Percentiles rank a stretch among this genome's conserved stretches.
These are phyloP conservation scores for Claviceps sp. DNA, from an alignment of 2,329 filamentous ascomycete genomes.

Conservation along the genomic window DNA sequence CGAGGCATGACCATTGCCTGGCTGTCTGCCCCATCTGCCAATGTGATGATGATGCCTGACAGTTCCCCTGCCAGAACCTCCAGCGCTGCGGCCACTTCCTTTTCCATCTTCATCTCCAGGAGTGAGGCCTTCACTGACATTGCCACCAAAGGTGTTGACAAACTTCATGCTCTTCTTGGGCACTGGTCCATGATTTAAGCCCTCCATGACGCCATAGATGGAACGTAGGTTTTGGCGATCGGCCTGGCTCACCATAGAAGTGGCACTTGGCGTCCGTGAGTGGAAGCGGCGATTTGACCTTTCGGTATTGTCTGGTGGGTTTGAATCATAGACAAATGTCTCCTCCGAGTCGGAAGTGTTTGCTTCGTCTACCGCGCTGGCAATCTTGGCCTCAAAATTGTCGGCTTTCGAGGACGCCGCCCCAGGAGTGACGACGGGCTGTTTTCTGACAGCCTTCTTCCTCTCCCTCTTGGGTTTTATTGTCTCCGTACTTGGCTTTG, in stretches of 20 bases:
- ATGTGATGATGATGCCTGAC: constrained; percentile 61
- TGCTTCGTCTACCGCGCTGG: constrained; percentile 87
- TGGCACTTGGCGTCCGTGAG: constrained; percentile 86
- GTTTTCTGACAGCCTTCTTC: constrained; percentile 65
- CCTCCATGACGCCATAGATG: constrained; percentile 56
- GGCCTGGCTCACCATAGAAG: constrained; percentile 62
- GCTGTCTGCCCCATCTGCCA: constrained; percentile 61
- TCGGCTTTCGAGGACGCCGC: constrained; percentile 87
- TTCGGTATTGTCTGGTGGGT: constrained; percentile 58
- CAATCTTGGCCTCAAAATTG: constrained; percentile 94
- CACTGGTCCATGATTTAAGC: constrained; percentile 26
- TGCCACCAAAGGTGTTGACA: constrained; percentile 61
- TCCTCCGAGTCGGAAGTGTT: constrained; percentile 96
- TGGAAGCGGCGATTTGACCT: constrained; percentile 61
- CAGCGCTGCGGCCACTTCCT: constrained; percentile 45
- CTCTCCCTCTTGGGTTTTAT: constrained; percentile 91
- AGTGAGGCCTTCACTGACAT: constrained; percentile 34
- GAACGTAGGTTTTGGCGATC: constrained; percentile 47
- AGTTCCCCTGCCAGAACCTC: constrained; percentile 50
- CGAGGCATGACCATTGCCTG: constrained; percentile 53
- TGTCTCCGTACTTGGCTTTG: constrained; percentile 88
- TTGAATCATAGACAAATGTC: constrained; percentile 98
- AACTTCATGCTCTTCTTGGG: constrained; percentile 94
- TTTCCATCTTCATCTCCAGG: constrained; percentile 55
- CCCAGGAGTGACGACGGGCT: constrained; percentile 54